phyloP scores from a whole-genome alignment of 2,329 filamentous ascomycete genomes.

The Parastagonospora avenae region DNA sequence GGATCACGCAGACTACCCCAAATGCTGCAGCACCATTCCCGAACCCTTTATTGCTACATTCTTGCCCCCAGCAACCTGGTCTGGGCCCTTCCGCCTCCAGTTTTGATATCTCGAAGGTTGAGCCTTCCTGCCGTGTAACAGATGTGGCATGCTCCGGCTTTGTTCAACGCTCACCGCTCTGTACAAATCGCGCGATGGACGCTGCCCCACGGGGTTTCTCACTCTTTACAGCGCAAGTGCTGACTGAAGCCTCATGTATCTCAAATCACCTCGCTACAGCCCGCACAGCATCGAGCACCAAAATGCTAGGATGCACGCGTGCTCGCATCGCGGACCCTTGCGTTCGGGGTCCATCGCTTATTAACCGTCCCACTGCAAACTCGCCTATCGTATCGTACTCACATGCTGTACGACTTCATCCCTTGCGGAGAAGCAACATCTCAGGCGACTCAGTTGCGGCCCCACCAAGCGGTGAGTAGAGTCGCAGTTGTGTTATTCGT shows the following conservation, averaged over 20 bases:
- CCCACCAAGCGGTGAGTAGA: slow-evolving; percentile 1
- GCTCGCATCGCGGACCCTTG: slow-evolving; percentile 2
- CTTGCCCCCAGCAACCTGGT: background rate
- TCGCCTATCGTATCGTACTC: background rate
- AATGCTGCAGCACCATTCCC: background rate
- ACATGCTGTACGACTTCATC: background rate
- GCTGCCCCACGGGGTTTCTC: slow-evolving; percentile 17
- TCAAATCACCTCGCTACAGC: slow-evolving; percentile 12
- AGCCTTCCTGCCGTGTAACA: slow-evolving; percentile 12
- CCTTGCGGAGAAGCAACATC: background rate
- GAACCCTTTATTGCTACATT: background rate
- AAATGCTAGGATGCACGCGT: background rate
- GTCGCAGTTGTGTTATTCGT: background rate
- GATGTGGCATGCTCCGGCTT: slow-evolving; percentile 25
- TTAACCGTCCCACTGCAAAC: background rate
- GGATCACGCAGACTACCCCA: background rate
- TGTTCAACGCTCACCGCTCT: slow-evolving; percentile 29
- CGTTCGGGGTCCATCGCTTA: slow-evolving; percentile 2
- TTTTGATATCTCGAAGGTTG: too few species aligned
- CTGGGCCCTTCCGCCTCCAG: too few species aligned
- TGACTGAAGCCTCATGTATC: slow-evolving; percentile 3
- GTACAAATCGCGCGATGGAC: slow-evolving; percentile 16
- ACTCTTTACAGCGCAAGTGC: background rate
- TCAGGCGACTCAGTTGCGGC: background rate
- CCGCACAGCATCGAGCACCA: slow-evolving; percentile 13